These are phyloP conservation scores for Triangularia verruculosa DNA, from an alignment of 2,329 filamentous ascomycete species.

Conservation along the genomic window DNA sequence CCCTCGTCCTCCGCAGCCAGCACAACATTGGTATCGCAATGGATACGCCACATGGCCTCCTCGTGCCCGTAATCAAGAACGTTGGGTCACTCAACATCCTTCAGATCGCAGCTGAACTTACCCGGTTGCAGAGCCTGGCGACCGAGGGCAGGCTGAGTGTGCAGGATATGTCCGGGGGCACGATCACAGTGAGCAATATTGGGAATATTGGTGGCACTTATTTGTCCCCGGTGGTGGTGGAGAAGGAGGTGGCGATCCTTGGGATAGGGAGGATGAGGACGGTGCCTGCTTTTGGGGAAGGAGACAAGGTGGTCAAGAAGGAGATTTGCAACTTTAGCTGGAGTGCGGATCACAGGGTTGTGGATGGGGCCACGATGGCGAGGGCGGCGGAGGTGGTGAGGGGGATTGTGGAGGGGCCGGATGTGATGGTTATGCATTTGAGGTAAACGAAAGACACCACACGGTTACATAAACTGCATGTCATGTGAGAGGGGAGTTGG, in stretches of 20 bases:
- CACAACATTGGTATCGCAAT: slow-evolving; percentile 97
- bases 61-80: slow-evolving; percentile 89
- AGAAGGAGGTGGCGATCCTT: slow-evolving; percentile 86
- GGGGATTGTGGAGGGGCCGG: slow-evolving; percentile 76
- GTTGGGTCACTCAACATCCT: slow-evolving; percentile 74
- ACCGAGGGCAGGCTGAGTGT: slow-evolving; percentile 70
- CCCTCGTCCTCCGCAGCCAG: slow-evolving; percentile 71
- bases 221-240: slow-evolving; percentile 85
- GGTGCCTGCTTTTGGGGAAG: slow-evolving; percentile 72
- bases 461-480: background rate
- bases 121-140: slow-evolving; percentile 69
- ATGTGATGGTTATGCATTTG: slow-evolving; percentile 80
- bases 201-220: slow-evolving; percentile 93
- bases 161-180: slow-evolving; percentile 77
- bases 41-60: slow-evolving; percentile 82
- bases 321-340: slow-evolving; percentile 90
- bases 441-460: slow-evolving; percentile 52
- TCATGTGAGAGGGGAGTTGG: background rate
- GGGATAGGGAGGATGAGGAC: slow-evolving; percentile 79
- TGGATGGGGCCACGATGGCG: slow-evolving; percentile 94
- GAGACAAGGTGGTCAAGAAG: slow-evolving; percentile 63
- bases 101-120: slow-evolving; percentile 73
- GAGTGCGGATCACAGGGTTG: slow-evolving; percentile 91
- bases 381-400: slow-evolving; percentile 81
- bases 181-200: slow-evolving; percentile 95